Base-by-base conservation (phyloP, 352 stramenopile genomes). In the Saprolegnia diclina region DNA sequence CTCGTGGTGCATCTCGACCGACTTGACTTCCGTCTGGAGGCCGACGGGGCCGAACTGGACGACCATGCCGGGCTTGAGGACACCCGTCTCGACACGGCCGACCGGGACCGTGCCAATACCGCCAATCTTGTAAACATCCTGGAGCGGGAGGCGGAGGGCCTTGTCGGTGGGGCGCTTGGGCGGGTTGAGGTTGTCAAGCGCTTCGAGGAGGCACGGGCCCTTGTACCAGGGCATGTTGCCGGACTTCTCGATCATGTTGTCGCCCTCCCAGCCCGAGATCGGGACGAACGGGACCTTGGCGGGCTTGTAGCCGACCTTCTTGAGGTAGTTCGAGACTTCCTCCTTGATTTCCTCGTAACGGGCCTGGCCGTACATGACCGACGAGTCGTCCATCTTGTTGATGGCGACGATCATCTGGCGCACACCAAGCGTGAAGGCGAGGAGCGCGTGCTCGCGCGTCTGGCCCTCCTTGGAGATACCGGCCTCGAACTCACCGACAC, bases 301-400 rank as follows among this genome's bases (percentile, higher is more conserved):
- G 44, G 91, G 84, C 75, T 98, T 98, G 86, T 98, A 99, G 55
- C 97, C 97, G 44, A 99, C 83, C 76, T 98, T 98, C 72, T 94
- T 94, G 37, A 99, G 76, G 82, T 97, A 98, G 21, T 72, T 81
- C 3, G 78, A 79, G 35, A 99, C 86, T 76, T 98, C 90, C 10
- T 61, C 70, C 76, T 97, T 98, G 73, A 99, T 97, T 74, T 97
- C 82, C 29, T 97, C 85, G 79, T 97, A 99, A 73, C 95, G 92
- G 21, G 72, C 77, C 78, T 99, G 78, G 65, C 74, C 81, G 82
- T 98, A 99, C 68, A 95, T 90, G 42, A 98, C 94, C 18, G 86
- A 89, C 5, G 83, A 85, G 76, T 98, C 90, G 80, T 99, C 96
- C 96, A 99, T 99, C 83, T 99, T 99, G 88, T 99, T 99, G 29